A percentile compares a stretch with the other conserved stretches of the same genome.
phyloP scores from a whole-genome alignment of 2,329 filamentous ascomycete species.

The Clarireedia homoeocarpa region DNA sequence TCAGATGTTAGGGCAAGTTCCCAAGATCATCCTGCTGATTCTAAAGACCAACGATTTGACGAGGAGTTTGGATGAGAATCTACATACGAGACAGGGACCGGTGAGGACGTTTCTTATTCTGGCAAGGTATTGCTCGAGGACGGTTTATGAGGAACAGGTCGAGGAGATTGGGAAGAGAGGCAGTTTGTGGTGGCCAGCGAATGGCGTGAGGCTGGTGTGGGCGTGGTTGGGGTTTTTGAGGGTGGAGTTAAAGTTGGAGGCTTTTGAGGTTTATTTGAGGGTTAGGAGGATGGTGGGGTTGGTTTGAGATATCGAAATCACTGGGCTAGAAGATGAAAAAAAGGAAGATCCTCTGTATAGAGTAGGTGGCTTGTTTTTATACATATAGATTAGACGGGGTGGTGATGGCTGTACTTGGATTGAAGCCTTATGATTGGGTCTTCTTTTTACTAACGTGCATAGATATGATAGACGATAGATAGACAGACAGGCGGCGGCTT shows the following conservation, averaged over 20 bases:
- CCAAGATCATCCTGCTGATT: slow-evolving; percentile 86
- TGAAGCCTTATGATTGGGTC: too few relatives aligned
- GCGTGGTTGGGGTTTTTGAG: slow-evolving; percentile 52
- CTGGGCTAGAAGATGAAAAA: too few relatives aligned
- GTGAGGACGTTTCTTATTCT: slow-evolving; percentile 61
- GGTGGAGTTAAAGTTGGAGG: slow-evolving; percentile 54
- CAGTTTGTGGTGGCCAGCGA: slow-evolving; percentile 51
- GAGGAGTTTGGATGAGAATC: slow-evolving; percentile 82
- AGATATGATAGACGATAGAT: too few relatives aligned
- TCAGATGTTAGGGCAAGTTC: slow-evolving; percentile 79
- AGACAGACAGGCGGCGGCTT: too few relatives aligned
- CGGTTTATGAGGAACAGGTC: slow-evolving; percentile 57
- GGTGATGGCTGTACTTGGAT: too few relatives aligned
- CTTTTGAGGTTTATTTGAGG: slow-evolving; percentile 54
- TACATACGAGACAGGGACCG: slow-evolving; percentile 64
- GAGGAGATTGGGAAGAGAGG: slow-evolving; percentile 47
- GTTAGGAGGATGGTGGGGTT: slow-evolving; percentile 40
- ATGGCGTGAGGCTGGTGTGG: slow-evolving; percentile 43
- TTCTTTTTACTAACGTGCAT: too few relatives aligned
- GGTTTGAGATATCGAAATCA: not conserved
- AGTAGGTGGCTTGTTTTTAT: too few relatives aligned
- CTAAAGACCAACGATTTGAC: slow-evolving; percentile 98
- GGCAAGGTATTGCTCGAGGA: slow-evolving; percentile 58
- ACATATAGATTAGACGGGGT: too few relatives aligned
- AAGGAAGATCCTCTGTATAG: too few relatives aligned